These are phyloP conservation scores for Pleurotus djamor DNA, from an alignment of 768 basidiomycete species.

Conservation along the genomic window DNA sequence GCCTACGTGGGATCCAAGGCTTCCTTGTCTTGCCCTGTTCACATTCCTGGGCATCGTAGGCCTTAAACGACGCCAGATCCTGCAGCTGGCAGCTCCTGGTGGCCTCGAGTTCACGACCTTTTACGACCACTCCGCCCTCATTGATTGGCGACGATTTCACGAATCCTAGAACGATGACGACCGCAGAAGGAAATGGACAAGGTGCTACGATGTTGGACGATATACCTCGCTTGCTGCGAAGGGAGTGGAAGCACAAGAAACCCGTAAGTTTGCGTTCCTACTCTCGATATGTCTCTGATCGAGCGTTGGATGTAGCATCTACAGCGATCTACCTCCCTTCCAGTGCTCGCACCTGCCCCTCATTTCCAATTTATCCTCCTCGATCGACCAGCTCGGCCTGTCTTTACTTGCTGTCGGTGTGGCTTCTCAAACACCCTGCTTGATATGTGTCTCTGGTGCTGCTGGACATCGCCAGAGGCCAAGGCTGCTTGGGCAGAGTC, in stretches of 20 bases:
- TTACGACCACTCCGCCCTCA: background rate
- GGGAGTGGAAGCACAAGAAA: slow-evolving; percentile 6
- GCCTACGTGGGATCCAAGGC: background rate
- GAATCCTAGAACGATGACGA: background rate
- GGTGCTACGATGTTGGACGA: slow-evolving; percentile 1
- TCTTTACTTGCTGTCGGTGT: slow-evolving; percentile 44
- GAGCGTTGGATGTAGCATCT: slow-evolving; percentile 28
- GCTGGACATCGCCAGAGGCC: slow-evolving; percentile 42
- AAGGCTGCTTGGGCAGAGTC: slow-evolving; percentile 35
- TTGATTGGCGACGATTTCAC: slow-evolving; percentile 1
- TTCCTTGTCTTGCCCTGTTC: background rate
- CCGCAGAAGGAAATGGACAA: background rate
- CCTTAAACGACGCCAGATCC: background rate
- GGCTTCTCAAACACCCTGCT: slow-evolving; percentile 46
- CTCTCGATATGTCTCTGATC: background rate
- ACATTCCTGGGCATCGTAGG: background rate
- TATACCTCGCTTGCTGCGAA: slow-evolving; percentile 4
- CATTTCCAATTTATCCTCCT: background rate
- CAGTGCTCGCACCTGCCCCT: slow-evolving; percentile 38
- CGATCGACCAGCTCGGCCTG: slow-evolving; percentile 26
- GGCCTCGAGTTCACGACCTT: background rate
- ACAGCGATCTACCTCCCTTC: slow-evolving; percentile 42
- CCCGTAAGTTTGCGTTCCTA: slow-evolving; percentile 2
- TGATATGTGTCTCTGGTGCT: slow-evolving; percentile 50
- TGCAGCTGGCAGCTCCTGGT: background rate